Evolutionary conservation across 2,329 filamentous ascomycete species (phyloP), one percentile per base, ranked within the genome.

Genomic region (Botrytis squamosa): DNA sequence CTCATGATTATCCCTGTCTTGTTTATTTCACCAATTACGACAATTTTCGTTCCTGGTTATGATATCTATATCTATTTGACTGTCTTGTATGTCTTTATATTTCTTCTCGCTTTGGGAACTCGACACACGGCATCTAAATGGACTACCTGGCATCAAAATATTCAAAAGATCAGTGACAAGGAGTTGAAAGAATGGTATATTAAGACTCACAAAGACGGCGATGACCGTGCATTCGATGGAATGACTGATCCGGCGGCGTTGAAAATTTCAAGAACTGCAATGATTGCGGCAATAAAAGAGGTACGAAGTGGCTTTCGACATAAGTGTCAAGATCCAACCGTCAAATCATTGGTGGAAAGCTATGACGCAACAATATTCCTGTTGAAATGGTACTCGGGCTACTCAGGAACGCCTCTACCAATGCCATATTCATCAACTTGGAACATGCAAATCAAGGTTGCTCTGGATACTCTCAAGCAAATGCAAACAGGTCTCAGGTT

Each of bases 51-150:
- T 57, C 85, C 84, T 3, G 64, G 64, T 9, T 82, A 89, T 75
- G 88, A 90, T 76, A 83, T 88, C 0, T 81, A 84, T 44, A 84
- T 91, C 40, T 91, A 91, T 76, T 84, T 89, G 3, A 82, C 84
- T 2, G 81, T 89, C 8, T 81, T 89, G 3, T 88, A 85, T 73
- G 75, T 83, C 5, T 89, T 90, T 77, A 82, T 90, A 5, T 77
- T 83, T 16, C 77, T 85, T 4, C 83, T 90, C 1, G 77, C 89
- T 5, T 77, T 88, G 33, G 86, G 86, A 22, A 84, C 88, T 75
- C 84, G 88, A 36, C 82, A 82, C 4, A 84, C 88, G 12, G 85
- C 85, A 62, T 85, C 86, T 22, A 85, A 88, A 76, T 91, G 89
- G 89, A 85, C 86, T 7, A 87, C 84, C 1, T 91, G 89, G 88